These are phyloP conservation scores for Paecilomyces sp. DNA, from an alignment of 2,329 filamentous ascomycete species.

Conservation along the genomic window DNA sequence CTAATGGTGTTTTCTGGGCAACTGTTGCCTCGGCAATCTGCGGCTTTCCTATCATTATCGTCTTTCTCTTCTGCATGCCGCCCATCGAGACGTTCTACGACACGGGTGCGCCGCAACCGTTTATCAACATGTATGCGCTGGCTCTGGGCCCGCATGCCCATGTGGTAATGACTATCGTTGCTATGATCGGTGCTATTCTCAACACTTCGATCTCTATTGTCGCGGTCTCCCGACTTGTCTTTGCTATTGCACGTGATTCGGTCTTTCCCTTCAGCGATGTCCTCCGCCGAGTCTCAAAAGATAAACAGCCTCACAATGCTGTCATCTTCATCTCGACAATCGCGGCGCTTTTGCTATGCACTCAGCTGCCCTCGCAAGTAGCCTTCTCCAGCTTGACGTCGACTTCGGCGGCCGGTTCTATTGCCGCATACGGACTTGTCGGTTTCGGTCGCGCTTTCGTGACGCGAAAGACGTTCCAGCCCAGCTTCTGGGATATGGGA, in stretches of 20 bases:
- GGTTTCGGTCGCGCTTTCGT: slow-evolving; percentile 36
- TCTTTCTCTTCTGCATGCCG: slow-evolving; percentile 24
- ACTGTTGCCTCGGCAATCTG: slow-evolving; percentile 20
- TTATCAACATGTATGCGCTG: slow-evolving; percentile 9
- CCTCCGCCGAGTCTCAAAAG: slow-evolving; percentile 42
- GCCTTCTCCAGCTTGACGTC: slow-evolving; percentile 43
- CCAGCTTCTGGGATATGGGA: slow-evolving; percentile 38
- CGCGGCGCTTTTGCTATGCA: slow-evolving; percentile 47
- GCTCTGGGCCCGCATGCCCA: slow-evolving; percentile 9
- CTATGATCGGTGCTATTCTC: slow-evolving; percentile 8
- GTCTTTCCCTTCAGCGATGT: slow-evolving; percentile 49
- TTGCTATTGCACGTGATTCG: slow-evolving; percentile 51
- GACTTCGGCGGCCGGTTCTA: slow-evolving; percentile 38
- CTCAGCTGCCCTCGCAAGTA: slow-evolving; percentile 44
- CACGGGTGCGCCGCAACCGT: slow-evolving; percentile 20
- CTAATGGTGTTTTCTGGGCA: slow-evolving; percentile 22
- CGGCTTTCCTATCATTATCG: slow-evolving; percentile 21
- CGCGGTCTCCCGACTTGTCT: slow-evolving; percentile 49
- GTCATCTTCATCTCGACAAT: slow-evolving; percentile 47
- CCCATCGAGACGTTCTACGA: slow-evolving; percentile 22
- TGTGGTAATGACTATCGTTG: slow-evolving; percentile 7
- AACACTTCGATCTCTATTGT: slow-evolving; percentile 50
- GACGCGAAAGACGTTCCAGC: slow-evolving; percentile 36
- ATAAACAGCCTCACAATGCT: slow-evolving; percentile 49
- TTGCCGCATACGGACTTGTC: slow-evolving; percentile 40